A percentile compares a stretch with the other conserved stretches of the same genome.
These are phyloP conservation scores for Leucoagaricus sp. DNA, from an alignment of 1,284 basidiomycete genomes.

Conservation along the genomic window DNA sequence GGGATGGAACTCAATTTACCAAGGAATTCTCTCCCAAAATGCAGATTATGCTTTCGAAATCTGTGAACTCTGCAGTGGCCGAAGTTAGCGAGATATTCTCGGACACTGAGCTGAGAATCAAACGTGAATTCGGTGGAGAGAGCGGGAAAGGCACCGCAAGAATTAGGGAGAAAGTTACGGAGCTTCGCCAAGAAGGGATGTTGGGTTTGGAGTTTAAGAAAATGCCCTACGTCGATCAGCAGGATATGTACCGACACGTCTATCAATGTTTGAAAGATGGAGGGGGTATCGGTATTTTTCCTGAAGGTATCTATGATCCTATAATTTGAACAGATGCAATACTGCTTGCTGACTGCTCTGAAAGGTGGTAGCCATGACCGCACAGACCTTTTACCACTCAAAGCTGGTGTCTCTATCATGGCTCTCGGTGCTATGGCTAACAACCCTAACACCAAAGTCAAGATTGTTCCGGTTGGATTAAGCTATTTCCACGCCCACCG, in stretches of 20 bases:
- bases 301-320: too few relatives aligned
- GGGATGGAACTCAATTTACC: slow-evolving; percentile 80
- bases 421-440: slow-evolving; percentile 97
- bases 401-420: slow-evolving; percentile 97
- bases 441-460: slow-evolving; percentile 84
- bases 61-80: slow-evolving; percentile 75
- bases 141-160: slow-evolving; percentile 75
- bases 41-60: slow-evolving; percentile 90
- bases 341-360: slow-evolving; percentile 3
- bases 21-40: slow-evolving; percentile 78
- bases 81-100: slow-evolving; percentile 90
- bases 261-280: slow-evolving; percentile 88
- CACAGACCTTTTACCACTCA: slow-evolving; percentile 91
- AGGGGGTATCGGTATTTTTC: slow-evolving; percentile 94
- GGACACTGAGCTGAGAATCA: slow-evolving; percentile 84
- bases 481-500: slow-evolving; percentile 96
- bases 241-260: slow-evolving; percentile 94
- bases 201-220: slow-evolving; percentile 75
- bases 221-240: slow-evolving; percentile 88
- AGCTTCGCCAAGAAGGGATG: slow-evolving; percentile 53
- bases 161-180: slow-evolving; percentile 67
- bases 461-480: slow-evolving; percentile 92
- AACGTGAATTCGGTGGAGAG: slow-evolving; percentile 88
- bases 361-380: slow-evolving; percentile 95
- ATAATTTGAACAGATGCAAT: slow-evolving; percentile 15